phyloP scores from a whole-genome alignment of 116 monocot genomes.

The Trichopus zeylanicus region DNA sequence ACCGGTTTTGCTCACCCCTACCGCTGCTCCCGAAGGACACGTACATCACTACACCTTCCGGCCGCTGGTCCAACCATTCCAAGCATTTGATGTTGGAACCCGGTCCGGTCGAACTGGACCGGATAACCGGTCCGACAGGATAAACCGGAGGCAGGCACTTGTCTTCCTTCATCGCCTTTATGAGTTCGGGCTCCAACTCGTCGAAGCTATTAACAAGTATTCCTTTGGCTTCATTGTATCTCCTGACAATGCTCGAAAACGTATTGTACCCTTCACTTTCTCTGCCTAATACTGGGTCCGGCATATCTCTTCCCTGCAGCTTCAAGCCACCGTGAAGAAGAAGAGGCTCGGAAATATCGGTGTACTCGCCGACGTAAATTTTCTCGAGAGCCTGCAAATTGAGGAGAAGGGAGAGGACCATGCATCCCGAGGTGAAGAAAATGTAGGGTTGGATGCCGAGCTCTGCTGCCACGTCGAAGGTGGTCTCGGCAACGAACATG shows the following conservation, averaged over 20 bases:
- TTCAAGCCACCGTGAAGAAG: constrained; percentile 13
- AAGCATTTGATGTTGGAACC: constrained; percentile 2
- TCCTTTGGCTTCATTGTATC: constrained; percentile 3
- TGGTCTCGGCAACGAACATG: constrained; percentile 1
- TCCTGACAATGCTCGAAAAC: not conserved
- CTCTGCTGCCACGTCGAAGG: constrained; percentile 1
- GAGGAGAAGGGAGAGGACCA: constrained; percentile 2
- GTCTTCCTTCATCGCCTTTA: constrained; percentile 1
- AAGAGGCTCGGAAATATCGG: constrained; percentile 11
- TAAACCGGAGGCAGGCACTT: constrained; percentile 6
- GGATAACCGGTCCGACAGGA: constrained; percentile 16
- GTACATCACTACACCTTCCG: constrained; percentile 8
- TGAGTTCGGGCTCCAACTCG: constrained; percentile 12
- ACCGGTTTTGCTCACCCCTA: no score
- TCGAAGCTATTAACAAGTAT: constrained; percentile 24
- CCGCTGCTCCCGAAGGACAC: constrained; percentile 20
- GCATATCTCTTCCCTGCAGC: constrained; percentile 8
- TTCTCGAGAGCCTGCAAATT: constrained; percentile 1
- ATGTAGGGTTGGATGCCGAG: constrained; percentile 11
- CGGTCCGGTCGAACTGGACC: not conserved
- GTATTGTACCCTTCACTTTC: constrained; percentile 1
- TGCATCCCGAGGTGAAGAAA: constrained; percentile 12
- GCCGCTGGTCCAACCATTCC: constrained; percentile 23
- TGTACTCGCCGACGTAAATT: not conserved
- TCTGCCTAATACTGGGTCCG: constrained; percentile 6